Evolutionary conservation across 495 filamentous ascomycete genomes (phyloP), one percentile per base, ranked within the genome.

Genomic region (Pseudotulostoma volvatum): DNA sequence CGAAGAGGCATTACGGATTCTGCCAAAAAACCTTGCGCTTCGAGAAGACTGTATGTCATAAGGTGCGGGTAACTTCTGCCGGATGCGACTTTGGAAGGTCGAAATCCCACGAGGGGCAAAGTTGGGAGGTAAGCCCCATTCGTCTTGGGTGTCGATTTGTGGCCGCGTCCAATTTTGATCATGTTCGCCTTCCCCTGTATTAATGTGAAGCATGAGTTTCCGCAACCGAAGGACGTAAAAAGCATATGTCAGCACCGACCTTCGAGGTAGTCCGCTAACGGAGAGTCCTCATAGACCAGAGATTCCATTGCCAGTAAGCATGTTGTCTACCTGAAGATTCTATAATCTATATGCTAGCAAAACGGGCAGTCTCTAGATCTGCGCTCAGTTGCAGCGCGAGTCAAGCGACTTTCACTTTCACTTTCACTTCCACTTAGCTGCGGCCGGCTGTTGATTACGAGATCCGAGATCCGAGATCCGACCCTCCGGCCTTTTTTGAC

Each of bases 231-330:
- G 33, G 14, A 21, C 21, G 16, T 31, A 20, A 25, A n/a, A n/a
- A n/a, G n/a, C n/a, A n/a, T 30, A 37, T 20, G 23, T 20, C 19
- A 23, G 9, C 19, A 62, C 62, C 44, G 55, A 94, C 88, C 90
- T 71, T 93, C 80, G 42, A 97, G 76, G 65, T 93, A 95, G 44
- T 82, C 79, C 53, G 84, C 85, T 61, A 96, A 68, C 42, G 90
- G 90, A 49, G 85, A 84, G 56, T 86, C 77, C 61, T 90, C 80
- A 62, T 79, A 84, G 49, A 94, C 75, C 46, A 95, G 67, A 49
- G 83, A 77, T 72, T 95, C 90, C 90, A 96, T 97, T 60, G 42
- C 47, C 47, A 44, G 34, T 34, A 42, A 41, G 51, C 62, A 61
- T 63, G 11, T 28, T 28, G 23, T 28, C 23, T n/a, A n/a, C n/a